Evolutionary conservation across 2,329 filamentous ascomycete genomes (phyloP).

Genomic region (Monilinia fructicola): DNA sequence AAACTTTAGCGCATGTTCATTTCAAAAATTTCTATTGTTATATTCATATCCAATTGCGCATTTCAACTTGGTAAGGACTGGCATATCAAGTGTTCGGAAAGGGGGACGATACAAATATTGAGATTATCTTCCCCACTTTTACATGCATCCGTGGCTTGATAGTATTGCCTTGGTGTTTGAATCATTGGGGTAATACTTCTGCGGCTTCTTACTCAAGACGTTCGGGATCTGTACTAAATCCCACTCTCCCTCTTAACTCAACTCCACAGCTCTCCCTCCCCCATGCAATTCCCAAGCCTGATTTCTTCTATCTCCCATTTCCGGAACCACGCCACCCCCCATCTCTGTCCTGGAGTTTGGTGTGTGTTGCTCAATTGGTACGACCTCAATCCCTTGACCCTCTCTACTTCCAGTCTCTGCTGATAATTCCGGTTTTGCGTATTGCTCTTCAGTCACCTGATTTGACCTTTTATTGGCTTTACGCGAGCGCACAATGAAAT

Average conservation of each 20-base stretch:
- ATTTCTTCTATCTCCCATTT: background rate
- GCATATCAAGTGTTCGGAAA: background rate
- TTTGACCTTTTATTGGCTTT: background rate
- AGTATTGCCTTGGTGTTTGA: background rate
- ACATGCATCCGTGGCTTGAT: background rate
- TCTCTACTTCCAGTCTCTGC: background rate
- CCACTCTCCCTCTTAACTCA: background rate
- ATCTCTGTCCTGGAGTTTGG: background rate
- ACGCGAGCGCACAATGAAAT: background rate
- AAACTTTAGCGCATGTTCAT: background rate
- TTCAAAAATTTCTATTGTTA: too few relatives aligned
- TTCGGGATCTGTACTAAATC: background rate
- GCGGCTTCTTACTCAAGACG: too few relatives aligned
- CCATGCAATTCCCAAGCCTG: slow-evolving; percentile 11
- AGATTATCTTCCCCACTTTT: background rate
- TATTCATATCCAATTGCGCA: background rate
- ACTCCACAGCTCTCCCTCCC: background rate
- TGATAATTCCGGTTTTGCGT: background rate
- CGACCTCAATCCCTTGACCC: background rate
- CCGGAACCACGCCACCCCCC: background rate
- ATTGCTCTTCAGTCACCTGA: background rate
- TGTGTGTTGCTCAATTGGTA: background rate
- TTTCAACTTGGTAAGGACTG: background rate
- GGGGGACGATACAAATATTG: background rate
- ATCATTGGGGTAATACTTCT: background rate